Conservation (phyloP, 2,329 filamentous ascomycete genomes). For the Calonectria fujianensis region DNA sequence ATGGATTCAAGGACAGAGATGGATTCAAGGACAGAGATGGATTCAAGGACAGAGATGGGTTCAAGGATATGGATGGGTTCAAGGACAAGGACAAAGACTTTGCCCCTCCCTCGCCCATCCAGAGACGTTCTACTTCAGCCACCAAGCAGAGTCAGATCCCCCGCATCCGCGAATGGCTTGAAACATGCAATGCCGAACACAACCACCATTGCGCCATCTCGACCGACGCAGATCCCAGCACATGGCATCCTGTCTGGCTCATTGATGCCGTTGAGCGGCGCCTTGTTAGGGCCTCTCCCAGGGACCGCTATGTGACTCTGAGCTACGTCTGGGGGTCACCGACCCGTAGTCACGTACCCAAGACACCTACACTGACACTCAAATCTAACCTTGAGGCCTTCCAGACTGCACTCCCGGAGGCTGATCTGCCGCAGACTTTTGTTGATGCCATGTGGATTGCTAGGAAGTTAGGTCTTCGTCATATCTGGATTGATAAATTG, state of each 20-base stretch:
- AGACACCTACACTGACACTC: constrained; percentile 58
- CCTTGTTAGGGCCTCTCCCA: constrained; percentile 62
- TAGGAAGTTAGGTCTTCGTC: constrained; percentile 64
- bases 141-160: constrained; percentile 60
- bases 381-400: constrained; percentile 61
- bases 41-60: background rate
- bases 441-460: constrained; percentile 67
- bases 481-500: constrained; percentile 68
- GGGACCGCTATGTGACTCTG: constrained; percentile 66
- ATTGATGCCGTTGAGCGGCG: constrained; percentile 64
- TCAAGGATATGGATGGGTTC: background rate
- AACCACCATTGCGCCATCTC: constrained; percentile 62
- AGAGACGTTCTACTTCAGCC: constrained; percentile 58
- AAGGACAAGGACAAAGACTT: constrained; percentile 33
- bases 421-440: constrained; percentile 64
- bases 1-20: background rate
- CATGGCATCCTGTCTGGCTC: constrained; percentile 64
- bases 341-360: constrained; percentile 52
- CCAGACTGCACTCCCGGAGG: constrained; percentile 60
- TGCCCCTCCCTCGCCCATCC: constrained; percentile 47
- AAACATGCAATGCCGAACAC: constrained; percentile 65
- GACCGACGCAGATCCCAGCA: constrained; percentile 52
- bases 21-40: background rate
- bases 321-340: constrained; percentile 66
- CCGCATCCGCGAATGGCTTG: constrained; percentile 66